Evolutionary conservation across 116 monocot species (phyloP), one percentile per base, ranked within the genome.

Genomic region (Posidonia oceanica): DNA sequence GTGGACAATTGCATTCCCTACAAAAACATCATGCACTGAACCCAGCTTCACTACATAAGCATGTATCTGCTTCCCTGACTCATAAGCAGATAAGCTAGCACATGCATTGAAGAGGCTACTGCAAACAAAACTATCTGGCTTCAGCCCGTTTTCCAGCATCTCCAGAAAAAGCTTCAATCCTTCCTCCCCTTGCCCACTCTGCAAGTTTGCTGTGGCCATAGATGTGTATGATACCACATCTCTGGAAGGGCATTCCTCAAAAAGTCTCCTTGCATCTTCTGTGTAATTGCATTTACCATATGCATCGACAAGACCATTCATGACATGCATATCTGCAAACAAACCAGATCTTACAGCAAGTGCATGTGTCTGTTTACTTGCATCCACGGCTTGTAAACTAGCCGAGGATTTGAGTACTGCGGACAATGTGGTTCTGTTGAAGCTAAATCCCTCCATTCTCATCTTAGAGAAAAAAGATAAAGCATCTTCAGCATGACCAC

Each of bases 31-130:
- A 3, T 41, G 67, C n/a, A 80, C 36, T 39, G 81, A 83, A 3
- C 84, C 89, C 61, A 74, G 56, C 63, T 93, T 93, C 12, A 85
- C 22, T 3, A 83, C 69, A 61, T 80, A 84, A 13, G 63, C 73
- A 76, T 89, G 93, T 14, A 89, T 69, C 76, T 93, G 93, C 56
- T 89, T 87, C 37, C 89, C 93, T 70, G 84, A 87, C 69, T 89
- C 93, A 57, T 84, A 84, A 2, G 89, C 84, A 39, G 93, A 93
- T 52, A 93, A 79, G 60, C 73, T 81, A n/a, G 87, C 87, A 59
- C 93, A 93, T 36, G 85, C 86, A 68, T 93, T 93, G 44, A 89
- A 77, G 61, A 87, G 75, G 67, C 83, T 86, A 63, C 93, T 86
- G 37, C 63, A 86, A 14, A 85, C 77, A 63, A 87, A 93, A 66